These are phyloP conservation scores for Condylostoma magnum DNA, from an alignment of 169 alveolate species.

Conservation along the genomic window DNA sequence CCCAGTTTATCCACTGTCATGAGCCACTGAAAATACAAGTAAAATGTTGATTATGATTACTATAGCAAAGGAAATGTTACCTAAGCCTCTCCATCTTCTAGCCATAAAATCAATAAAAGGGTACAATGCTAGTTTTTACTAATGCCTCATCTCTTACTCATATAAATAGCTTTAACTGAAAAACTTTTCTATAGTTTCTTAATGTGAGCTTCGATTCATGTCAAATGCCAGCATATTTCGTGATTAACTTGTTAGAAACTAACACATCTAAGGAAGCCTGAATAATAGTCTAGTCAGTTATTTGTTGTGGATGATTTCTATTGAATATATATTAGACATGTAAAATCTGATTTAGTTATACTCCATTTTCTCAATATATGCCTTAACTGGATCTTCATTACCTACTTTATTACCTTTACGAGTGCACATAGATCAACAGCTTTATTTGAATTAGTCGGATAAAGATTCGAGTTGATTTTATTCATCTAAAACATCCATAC, in stretches of 20 bases:
- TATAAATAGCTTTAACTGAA: slow-evolving; percentile 1
- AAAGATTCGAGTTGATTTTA: background rate
- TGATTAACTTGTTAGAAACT: background rate
- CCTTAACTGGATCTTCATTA: background rate
- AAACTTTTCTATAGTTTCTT: slow-evolving; percentile 28
- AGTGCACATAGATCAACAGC: background rate
- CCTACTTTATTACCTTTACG: background rate
- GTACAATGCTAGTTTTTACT: slow-evolving; percentile 3
- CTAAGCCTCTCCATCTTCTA: slow-evolving; percentile 5
- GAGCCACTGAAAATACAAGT: background rate
- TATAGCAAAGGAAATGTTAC: background rate
- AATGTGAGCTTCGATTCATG: background rate
- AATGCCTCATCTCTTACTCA: slow-evolving; percentile 27
- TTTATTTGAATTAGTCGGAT: background rate
- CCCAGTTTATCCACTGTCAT: background rate
- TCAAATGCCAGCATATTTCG: background rate
- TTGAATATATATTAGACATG: slow-evolving; percentile 1
- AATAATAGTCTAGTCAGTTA: slow-evolving; percentile 1
- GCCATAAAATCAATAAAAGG: background rate
- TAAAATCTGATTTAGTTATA: background rate
- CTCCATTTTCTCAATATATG: background rate
- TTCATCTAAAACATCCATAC: background rate
- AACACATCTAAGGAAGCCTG: slow-evolving; percentile 19
- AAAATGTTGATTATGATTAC: slow-evolving; percentile 3
- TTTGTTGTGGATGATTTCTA: slow-evolving; percentile 5